Evolutionary conservation across 208 protist genomes (phyloP).

Genomic region (Wallacemonas rigidus): DNA sequence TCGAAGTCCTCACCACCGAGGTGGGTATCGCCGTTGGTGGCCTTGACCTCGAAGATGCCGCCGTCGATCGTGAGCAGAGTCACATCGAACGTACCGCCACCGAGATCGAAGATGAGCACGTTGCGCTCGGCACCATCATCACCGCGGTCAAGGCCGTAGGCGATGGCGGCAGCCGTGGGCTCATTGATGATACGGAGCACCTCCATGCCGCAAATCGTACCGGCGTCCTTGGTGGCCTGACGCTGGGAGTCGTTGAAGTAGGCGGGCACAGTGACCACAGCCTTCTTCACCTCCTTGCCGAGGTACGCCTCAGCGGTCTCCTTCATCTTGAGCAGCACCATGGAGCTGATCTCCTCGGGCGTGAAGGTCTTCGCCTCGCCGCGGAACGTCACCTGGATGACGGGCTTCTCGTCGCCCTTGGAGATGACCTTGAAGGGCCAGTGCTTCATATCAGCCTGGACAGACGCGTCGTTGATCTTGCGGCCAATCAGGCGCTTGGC

Average conservation of each 20-base stretch:
- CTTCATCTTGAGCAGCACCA: slow-evolving; percentile 98
- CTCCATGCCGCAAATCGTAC: slow-evolving; percentile 96
- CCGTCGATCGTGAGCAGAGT: slow-evolving; percentile 97
- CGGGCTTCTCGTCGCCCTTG: slow-evolving; percentile 41
- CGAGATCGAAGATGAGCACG: slow-evolving; percentile 99
- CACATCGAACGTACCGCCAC: slow-evolving; percentile 99
- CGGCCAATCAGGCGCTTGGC: slow-evolving; percentile 96
- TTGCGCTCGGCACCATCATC: slow-evolving; percentile 32
- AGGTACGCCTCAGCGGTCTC: slow-evolving; percentile 94
- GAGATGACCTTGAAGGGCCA: slow-evolving; percentile 95
- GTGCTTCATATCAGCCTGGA: slow-evolving; percentile 92
- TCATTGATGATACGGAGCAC: slow-evolving; percentile 99
- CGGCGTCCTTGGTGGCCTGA: slow-evolving; percentile 97
- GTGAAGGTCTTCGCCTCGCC: slow-evolving; percentile 70
- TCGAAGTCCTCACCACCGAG: slow-evolving; percentile 99
- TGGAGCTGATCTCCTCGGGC: slow-evolving; percentile 97
- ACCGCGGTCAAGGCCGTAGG: slow-evolving; percentile 96
- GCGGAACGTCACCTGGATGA: slow-evolving; percentile 60
- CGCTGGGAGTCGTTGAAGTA: slow-evolving; percentile 99
- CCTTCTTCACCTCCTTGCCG: slow-evolving; percentile 92
- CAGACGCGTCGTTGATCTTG: slow-evolving; percentile 76
- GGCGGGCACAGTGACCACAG: slow-evolving; percentile 98
- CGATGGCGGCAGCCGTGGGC: slow-evolving; percentile 98
- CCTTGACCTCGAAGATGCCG: slow-evolving; percentile 98
- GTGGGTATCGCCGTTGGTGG: slow-evolving; percentile 98